A percentile compares a stretch with the other conserved stretches of the same genome.
Conservation (phyloP, 208 protist genomes). For the Trypanosoma boissoni region DNA sequence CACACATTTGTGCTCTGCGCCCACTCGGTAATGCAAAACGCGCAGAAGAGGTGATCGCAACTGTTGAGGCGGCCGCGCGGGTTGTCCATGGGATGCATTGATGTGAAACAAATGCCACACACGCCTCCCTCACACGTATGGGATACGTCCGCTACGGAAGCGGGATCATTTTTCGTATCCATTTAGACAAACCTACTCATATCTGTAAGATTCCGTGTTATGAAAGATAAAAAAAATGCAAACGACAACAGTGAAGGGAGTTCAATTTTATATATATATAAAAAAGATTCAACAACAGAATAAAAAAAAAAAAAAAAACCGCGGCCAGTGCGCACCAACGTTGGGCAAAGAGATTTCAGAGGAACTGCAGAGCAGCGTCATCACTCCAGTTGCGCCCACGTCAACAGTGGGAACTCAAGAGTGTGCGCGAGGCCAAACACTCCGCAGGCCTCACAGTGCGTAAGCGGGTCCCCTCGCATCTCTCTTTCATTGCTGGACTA, state of each 20-base stretch:
- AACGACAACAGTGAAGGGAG: no score
- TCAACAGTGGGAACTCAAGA: slow-evolving; percentile 11
- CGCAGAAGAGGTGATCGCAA: slow-evolving; percentile 84
- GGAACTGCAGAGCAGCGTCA: slow-evolving; percentile 98
- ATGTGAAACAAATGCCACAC: slow-evolving; percentile 84
- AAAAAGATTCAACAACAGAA: no score
- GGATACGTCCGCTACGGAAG: background rate
- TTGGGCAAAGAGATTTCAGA: slow-evolving; percentile 96
- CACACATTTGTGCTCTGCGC: slow-evolving; percentile 83
- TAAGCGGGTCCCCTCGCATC: background rate
- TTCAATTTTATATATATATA: no score
- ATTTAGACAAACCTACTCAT: background rate
- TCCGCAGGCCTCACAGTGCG: slow-evolving; percentile 38
- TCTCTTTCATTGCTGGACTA: background rate
- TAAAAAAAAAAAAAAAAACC: slow-evolving; percentile 95
- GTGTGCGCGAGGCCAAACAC: slow-evolving; percentile 44
- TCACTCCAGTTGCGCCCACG: slow-evolving; percentile 24
- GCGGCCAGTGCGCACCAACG: slow-evolving; percentile 94
- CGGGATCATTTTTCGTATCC: background rate
- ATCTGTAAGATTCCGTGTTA: background rate
- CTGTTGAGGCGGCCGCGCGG: slow-evolving; percentile 79
- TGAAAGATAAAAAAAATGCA: no score
- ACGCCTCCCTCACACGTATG: slow-evolving; percentile 18
- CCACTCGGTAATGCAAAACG: slow-evolving; percentile 83
- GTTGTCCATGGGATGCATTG: slow-evolving; percentile 63